A percentile compares a stretch with the other conserved stretches of the same genome.
Evolutionary conservation across 2,329 filamentous ascomycete species (phyloP).

Genomic region (Parafenestella ontariensis): DNA sequence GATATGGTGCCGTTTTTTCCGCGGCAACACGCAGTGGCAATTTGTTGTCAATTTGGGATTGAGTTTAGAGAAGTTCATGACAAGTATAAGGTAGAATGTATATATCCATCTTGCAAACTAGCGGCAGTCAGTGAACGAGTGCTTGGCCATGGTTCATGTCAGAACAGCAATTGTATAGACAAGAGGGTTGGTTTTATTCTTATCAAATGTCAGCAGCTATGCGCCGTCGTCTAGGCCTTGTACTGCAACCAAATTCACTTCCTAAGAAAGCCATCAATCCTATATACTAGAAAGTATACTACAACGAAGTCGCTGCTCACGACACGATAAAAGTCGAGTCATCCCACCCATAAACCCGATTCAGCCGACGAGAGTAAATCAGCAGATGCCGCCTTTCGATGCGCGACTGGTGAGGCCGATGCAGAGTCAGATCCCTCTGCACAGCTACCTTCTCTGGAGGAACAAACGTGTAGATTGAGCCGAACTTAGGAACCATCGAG

Average conservation of each 20-base stretch:
- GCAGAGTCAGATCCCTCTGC: slow-evolving; percentile 12
- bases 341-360: slow-evolving; percentile 19
- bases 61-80: slow-evolving; percentile 45
- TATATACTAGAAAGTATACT: too few relatives aligned
- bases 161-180: too few relatives aligned
- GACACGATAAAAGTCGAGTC: slow-evolving; percentile 11
- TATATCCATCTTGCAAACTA: too few relatives aligned
- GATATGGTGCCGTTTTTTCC: slow-evolving; percentile 58
- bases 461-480: slow-evolving; percentile 21
- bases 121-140: too few relatives aligned
- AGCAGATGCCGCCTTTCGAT: slow-evolving; percentile 20
- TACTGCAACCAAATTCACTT: too few relatives aligned
- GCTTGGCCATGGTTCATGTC: too few relatives aligned
- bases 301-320: neutral
- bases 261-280: too few relatives aligned
- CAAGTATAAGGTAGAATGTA: neutral
- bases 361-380: slow-evolving; percentile 15
- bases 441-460: slow-evolving; percentile 11
- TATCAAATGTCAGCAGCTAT: too few relatives aligned
- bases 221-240: too few relatives aligned
- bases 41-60: slow-evolving; percentile 57
- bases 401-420: slow-evolving; percentile 21
- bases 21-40: slow-evolving; percentile 58
- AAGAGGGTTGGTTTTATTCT: too few relatives aligned
- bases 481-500: slow-evolving; percentile 12